Conservation (phyloP, 202 grass and related monocot genomes). For the Zoysia matrella region DNA sequence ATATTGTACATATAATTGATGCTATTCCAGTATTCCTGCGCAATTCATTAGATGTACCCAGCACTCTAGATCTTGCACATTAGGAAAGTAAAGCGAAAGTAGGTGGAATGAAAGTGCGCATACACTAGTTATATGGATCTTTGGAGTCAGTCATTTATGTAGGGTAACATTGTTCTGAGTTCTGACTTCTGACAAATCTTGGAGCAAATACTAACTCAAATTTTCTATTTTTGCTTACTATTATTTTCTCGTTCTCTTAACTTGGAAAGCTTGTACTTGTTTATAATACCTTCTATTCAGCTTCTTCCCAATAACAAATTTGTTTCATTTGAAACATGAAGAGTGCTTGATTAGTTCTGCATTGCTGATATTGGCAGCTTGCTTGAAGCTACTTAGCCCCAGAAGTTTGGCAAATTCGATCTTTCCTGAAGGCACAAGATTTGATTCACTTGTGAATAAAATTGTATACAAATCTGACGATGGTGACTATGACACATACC, state of each 20-base stretch:
- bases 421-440: constrained; percentile 51
- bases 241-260: not conserved
- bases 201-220: not conserved
- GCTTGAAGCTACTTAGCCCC: constrained; percentile 69
- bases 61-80: constrained; percentile 11
- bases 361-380: constrained; percentile 65
- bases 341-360: not conserved
- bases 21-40: constrained; percentile 1
- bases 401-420: constrained; percentile 63
- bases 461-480: constrained; percentile 77
- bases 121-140: constrained; percentile 3
- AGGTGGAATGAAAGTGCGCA: not conserved
- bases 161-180: not conserved
- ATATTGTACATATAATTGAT: not conserved
- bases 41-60: constrained; percentile 19
- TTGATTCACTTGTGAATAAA: constrained; percentile 49
- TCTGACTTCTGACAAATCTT: constrained; percentile 1
- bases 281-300: not conserved
- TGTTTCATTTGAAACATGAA: not conserved
- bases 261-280: not conserved
- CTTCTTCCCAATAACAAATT: not conserved
- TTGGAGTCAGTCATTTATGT: constrained; percentile 3
- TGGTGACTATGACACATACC: constrained; percentile 50
- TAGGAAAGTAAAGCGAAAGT: not conserved
- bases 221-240: not conserved